phyloP scores from a whole-genome alignment of 768 basidiomycete species.

The Hysterangium stoloniferum region DNA sequence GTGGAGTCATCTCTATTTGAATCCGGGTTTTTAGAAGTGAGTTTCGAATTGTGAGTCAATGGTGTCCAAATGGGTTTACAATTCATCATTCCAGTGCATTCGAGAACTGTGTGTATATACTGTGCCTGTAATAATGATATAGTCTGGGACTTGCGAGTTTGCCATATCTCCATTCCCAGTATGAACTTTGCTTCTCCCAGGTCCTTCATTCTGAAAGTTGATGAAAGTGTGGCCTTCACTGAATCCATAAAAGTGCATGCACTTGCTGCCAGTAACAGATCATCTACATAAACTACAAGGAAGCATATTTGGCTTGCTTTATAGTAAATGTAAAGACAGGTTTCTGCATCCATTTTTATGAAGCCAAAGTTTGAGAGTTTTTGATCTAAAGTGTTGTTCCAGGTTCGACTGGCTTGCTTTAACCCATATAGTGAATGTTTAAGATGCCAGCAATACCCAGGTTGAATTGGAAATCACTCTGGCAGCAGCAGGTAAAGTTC shows the following conservation, averaged over 20 bases:
- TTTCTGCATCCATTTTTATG: not conserved
- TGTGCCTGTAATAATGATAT: constrained; percentile 18
- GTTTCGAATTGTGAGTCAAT: constrained; percentile 19
- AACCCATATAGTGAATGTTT: constrained; percentile 30
- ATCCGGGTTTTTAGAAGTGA: not conserved
- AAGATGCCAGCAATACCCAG: constrained; percentile 1
- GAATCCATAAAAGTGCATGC: not conserved
- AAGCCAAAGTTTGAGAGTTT: not conserved
- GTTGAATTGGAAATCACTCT: constrained; percentile 8
- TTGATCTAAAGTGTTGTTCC: constrained; percentile 24
- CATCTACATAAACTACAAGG: constrained; percentile 13
- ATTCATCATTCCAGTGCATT: constrained; percentile 21
- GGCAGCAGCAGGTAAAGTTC: constrained; percentile 20
- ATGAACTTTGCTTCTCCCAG: constrained; percentile 18
- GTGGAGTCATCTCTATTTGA: not conserved
- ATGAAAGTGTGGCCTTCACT: constrained; percentile 10
- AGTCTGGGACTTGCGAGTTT: constrained; percentile 15
- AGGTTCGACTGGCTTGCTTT: constrained; percentile 28
- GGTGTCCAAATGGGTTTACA: constrained; percentile 22
- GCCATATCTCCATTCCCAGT: constrained; percentile 24
- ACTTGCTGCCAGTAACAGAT: constrained; percentile 5
- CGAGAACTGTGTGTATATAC: constrained; percentile 27
- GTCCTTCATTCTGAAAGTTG: constrained; percentile 16
- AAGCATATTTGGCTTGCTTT: constrained; percentile 12
- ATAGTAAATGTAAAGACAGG: not conserved